These are phyloP conservation scores for Lepidium campestre DNA, from an alignment of 441 rosid species.

Conservation along the genomic window DNA sequence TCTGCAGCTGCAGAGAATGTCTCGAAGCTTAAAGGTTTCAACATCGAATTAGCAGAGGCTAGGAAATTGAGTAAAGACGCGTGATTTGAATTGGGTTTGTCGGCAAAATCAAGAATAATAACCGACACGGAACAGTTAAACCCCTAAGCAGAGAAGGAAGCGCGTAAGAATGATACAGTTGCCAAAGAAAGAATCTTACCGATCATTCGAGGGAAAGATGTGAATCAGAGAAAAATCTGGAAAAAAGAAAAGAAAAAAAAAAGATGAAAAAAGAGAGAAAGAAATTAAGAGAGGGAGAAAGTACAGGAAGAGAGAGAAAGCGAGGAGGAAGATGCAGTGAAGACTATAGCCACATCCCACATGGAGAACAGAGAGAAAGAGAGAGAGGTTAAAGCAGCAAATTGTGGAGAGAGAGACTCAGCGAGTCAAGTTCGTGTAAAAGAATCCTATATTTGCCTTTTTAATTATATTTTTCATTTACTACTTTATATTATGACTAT, in stretches of 20 bases:
- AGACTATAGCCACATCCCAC: conserved; percentile 36
- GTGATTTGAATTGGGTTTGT: conserved; percentile 10
- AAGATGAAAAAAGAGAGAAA: neutral
- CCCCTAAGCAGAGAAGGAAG: neutral
- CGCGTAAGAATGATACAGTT: neutral
- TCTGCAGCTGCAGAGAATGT: neutral
- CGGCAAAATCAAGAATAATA: conserved; percentile 23
- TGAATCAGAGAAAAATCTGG: conserved; percentile 25
- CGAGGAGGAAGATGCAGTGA: conserved; percentile 39
- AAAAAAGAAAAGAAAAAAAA: neutral
- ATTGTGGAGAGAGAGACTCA: conserved; percentile 19
- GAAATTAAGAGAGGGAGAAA: conserved; percentile 2
- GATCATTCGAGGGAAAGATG: conserved; percentile 43
- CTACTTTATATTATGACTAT: conserved; percentile 6
- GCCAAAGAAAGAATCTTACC: conserved; percentile 35
- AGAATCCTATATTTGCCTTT: conserved; percentile 17
- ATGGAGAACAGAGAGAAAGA: conserved; percentile 19
- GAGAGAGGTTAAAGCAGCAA: conserved; percentile 27
- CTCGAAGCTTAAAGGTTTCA: neutral
- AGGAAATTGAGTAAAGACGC: neutral
- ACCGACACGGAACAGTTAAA: conserved; percentile 16
- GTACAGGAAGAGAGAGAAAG: conserved; percentile 20
- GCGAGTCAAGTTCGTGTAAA: conserved; percentile 35
- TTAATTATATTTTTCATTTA: neutral
- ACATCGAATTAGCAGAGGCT: neutral